A percentile compares a stretch with the other conserved stretches of the same genome.
Evolutionary conservation across 2,329 filamentous ascomycete species (phyloP).

Genomic region (Fusarium caatingaense): DNA sequence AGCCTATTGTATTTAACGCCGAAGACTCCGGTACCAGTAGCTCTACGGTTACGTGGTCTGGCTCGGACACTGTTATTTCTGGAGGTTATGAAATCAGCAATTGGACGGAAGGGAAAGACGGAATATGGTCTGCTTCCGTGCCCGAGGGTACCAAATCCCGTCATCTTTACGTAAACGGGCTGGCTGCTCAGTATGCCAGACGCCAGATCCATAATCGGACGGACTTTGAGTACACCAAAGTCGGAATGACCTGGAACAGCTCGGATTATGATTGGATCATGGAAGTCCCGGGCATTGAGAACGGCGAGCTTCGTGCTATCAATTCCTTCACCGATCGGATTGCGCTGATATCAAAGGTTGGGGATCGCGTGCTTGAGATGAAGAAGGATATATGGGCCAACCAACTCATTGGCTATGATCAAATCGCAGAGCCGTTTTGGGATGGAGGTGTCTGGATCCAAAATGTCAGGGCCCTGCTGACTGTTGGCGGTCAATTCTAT

Average conservation of each 20-base stretch:
- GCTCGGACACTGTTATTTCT: neutral
- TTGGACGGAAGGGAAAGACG: neutral
- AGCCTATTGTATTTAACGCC: neutral
- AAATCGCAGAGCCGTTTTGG: conserved; percentile 8
- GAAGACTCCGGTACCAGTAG: neutral
- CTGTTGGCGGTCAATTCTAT: neutral
- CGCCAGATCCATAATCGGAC: neutral
- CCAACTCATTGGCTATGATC: conserved; percentile 11
- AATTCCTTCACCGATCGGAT: conserved; percentile 5
- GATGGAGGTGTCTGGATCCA: conserved; percentile 11
- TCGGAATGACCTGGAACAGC: conserved; percentile 10
- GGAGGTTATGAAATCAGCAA: neutral
- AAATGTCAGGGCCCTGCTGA: conserved; percentile 1
- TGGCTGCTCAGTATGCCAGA: conserved; percentile 3
- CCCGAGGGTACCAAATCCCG: neutral
- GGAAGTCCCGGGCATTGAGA: neutral
- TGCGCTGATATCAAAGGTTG: neutral
- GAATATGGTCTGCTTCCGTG: conserved; percentile 1
- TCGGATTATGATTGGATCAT: conserved; percentile 8
- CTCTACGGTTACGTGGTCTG: neutral
- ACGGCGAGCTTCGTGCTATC: conserved; percentile 1
- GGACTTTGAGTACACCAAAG: neutral
- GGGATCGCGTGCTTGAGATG: neutral
- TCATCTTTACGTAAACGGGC: neutral
- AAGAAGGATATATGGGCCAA: conserved; percentile 4